Conservation (phyloP, 2,329 filamentous ascomycete genomes). For the Botryotinia narcissicola region DNA sequence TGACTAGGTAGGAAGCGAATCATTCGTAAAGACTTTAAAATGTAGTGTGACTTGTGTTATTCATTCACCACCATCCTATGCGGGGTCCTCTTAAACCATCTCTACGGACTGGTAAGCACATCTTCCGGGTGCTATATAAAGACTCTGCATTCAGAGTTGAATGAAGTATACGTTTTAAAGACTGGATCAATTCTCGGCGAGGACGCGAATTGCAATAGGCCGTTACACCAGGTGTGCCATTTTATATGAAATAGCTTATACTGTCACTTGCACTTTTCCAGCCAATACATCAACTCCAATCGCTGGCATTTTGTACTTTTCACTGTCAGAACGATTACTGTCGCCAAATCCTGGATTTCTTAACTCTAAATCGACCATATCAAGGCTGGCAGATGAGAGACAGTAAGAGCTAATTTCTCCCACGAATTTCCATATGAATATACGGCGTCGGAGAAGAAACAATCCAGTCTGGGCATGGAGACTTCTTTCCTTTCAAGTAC, state of each 20-base stretch:
- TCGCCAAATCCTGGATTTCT: neutral
- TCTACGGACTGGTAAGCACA: neutral
- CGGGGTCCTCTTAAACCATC: neutral
- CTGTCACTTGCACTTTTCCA: neutral
- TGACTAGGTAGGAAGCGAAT: neutral
- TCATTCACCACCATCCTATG: accelerated
- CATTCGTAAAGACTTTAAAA: neutral
- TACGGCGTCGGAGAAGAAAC: too few species aligned
- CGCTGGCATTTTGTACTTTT: neutral
- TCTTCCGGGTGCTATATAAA: neutral
- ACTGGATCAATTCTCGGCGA: too few species aligned
- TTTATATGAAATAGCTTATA: neutral
- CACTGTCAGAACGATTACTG: neutral
- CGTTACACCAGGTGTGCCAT: accelerated
- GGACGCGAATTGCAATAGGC: neutral
- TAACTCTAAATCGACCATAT: neutral
- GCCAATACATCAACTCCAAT: accelerated
- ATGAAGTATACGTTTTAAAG: neutral
- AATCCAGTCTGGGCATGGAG: neutral
- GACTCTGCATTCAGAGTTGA: neutral
- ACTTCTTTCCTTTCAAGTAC: too few species aligned
- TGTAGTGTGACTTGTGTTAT: neutral
- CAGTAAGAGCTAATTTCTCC: neutral
- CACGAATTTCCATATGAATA: too few species aligned
- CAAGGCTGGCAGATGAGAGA: neutral